These are phyloP conservation scores for Monilinia laxa DNA, from an alignment of 2,329 filamentous ascomycete species.

Conservation along the genomic window DNA sequence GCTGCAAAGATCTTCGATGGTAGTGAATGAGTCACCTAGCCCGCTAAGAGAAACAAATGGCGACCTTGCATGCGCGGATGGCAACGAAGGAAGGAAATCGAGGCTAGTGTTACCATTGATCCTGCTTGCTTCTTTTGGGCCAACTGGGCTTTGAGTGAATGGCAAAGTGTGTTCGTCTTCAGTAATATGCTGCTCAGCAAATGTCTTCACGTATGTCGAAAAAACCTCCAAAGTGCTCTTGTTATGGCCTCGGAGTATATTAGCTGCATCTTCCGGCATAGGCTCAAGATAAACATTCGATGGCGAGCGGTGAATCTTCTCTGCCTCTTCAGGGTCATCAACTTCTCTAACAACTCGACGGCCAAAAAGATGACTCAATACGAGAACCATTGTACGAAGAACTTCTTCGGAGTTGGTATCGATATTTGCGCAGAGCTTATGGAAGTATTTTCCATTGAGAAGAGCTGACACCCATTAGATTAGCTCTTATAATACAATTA, in stretches of 20 bases:
- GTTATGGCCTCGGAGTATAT: constrained; percentile 62
- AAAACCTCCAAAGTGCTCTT: constrained; percentile 60
- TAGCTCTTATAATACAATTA: constrained; percentile 20
- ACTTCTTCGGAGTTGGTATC: constrained; percentile 50
- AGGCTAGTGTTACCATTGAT: constrained; percentile 24
- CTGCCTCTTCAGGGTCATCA: constrained; percentile 50
- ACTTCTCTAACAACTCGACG: constrained; percentile 53
- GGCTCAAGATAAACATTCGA: constrained; percentile 65
- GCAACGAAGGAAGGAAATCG: constrained; percentile 38
- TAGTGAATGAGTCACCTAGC: constrained; percentile 60
- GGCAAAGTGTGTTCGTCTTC: constrained; percentile 37
- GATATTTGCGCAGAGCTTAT: constrained; percentile 59
- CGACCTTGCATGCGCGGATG: constrained; percentile 56
- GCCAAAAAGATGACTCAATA: constrained; percentile 70
- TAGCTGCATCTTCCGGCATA: constrained; percentile 57
- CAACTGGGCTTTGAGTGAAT: constrained; percentile 35
- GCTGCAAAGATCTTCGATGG: constrained; percentile 65
- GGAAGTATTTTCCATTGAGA: constrained; percentile 69
- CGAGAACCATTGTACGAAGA: constrained; percentile 61
- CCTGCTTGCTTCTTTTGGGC: constrained; percentile 20
- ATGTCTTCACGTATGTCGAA: constrained; percentile 67
- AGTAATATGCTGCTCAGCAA: constrained; percentile 58
- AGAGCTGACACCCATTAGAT: constrained; percentile 46
- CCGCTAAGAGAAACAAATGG: constrained; percentile 72
- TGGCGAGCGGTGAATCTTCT: constrained; percentile 55